A percentile compares a stretch with the other conserved stretches of the same genome.
Conservation (phyloP, 768 basidiomycete species). For the Myochromella boudieri region DNA sequence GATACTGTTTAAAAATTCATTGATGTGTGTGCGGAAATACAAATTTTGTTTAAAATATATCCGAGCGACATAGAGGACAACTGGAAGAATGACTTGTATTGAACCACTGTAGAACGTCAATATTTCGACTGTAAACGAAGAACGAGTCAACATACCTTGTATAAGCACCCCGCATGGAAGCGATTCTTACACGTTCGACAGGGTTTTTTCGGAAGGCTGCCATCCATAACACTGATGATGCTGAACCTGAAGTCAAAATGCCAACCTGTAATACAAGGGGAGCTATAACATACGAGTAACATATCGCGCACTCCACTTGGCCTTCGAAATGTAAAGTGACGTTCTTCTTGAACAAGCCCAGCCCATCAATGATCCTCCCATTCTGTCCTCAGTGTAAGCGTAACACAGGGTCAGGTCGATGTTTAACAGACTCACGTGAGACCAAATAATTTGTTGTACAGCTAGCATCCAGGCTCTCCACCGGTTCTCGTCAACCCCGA, state of each 20-base stretch:
- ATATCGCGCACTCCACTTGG: conserved; percentile 94
- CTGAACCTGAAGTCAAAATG: conserved; percentile 35
- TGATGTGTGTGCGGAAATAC: too few species aligned
- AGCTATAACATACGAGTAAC: conserved; percentile 77
- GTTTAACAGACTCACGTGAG: conserved; percentile 59
- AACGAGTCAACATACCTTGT: conserved; percentile 56
- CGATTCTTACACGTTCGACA: conserved; percentile 94
- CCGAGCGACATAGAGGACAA: conserved; percentile 88
- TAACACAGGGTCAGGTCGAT: neutral
- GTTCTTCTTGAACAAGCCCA: conserved; percentile 92
- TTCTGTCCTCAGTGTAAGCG: conserved; percentile 50
- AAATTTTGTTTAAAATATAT: conserved; percentile 69
- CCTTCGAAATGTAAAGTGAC: conserved; percentile 93
- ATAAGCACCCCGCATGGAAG: conserved; percentile 91
- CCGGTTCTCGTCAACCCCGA: conserved; percentile 85
- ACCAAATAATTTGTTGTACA: conserved; percentile 87
- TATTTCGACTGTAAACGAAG: neutral
- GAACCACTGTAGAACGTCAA: conserved; percentile 65
- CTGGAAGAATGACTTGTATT: conserved; percentile 86
- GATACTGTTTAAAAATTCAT: too few species aligned
- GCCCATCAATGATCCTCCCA: conserved; percentile 84
- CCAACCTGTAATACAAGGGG: neutral
- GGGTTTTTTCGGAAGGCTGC: conserved; percentile 82
- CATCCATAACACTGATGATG: conserved; percentile 89
- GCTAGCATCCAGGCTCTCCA: conserved; percentile 95